Conservation (phyloP, 768 basidiomycete genomes). For the Pleurotus eryngii region DNA sequence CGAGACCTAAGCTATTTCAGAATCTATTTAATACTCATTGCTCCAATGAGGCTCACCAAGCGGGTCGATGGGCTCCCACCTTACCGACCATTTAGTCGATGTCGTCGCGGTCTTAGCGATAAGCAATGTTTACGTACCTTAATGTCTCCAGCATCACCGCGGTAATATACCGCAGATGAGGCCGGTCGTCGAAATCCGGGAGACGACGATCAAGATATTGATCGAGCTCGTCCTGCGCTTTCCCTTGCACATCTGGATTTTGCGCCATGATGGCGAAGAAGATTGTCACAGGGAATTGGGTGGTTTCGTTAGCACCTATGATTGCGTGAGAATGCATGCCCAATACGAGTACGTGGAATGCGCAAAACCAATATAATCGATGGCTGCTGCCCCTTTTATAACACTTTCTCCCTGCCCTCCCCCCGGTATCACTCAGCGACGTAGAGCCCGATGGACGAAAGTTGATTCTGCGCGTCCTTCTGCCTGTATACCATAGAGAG, state of each 20-base stretch:
- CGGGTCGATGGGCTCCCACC: slow-evolving; percentile 29
- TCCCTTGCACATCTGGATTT: background rate
- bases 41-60: slow-evolving; percentile 19
- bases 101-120: too few relatives aligned
- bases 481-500: background rate
- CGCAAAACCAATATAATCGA: background rate
- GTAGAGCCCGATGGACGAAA: background rate
- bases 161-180: slow-evolving; percentile 29
- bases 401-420: background rate
- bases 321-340: background rate
- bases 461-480: background rate
- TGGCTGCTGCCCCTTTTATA: background rate
- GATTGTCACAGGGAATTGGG: background rate
- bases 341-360: too few relatives aligned
- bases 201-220: background rate
- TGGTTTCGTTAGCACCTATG: slow-evolving; percentile 1
- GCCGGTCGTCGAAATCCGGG: background rate
- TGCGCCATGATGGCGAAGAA: background rate
- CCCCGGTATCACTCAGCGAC: background rate
- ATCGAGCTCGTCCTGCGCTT: background rate
- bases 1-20: slow-evolving; percentile 20
- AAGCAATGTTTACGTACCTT: slow-evolving; percentile 8
- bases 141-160: slow-evolving; percentile 35
- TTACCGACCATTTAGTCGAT: background rate
- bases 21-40: background rate